These are phyloP conservation scores for Trichoderma sp. DNA, from an alignment of 2,329 filamentous ascomycete genomes.

Conservation along the genomic window DNA sequence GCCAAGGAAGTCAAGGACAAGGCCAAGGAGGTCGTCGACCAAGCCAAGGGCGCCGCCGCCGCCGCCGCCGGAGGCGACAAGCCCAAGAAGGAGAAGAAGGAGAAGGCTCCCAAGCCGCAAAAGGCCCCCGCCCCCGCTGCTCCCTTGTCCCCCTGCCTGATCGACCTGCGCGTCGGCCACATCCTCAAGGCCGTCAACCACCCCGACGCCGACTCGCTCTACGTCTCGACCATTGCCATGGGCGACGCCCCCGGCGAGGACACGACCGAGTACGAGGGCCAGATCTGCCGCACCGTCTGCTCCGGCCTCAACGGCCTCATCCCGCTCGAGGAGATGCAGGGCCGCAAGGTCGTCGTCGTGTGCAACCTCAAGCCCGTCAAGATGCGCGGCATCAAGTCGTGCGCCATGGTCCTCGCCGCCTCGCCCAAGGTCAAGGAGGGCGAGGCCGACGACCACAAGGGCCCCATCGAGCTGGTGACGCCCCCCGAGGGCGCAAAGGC, in stretches of 20 bases:
- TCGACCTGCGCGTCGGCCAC: slow-evolving; percentile 95
- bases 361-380: slow-evolving; percentile 99
- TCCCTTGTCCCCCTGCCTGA: slow-evolving; percentile 78
- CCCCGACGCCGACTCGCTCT: slow-evolving; percentile 94
- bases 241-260: slow-evolving; percentile 88
- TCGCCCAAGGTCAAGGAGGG: slow-evolving; percentile 82
- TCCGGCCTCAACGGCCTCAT: slow-evolving; percentile 93
- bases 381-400: slow-evolving; percentile 83
- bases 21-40: slow-evolving; percentile 56
- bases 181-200: slow-evolving; percentile 95
- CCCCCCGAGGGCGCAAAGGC: slow-evolving; percentile 78
- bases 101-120: slow-evolving; percentile 77
- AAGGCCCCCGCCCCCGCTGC: slow-evolving; percentile 70
- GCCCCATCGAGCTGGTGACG: slow-evolving; percentile 87
- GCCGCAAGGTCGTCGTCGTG: slow-evolving; percentile 90
- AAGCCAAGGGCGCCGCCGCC: slow-evolving; percentile 48
- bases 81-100: slow-evolving; percentile 85
- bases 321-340: slow-evolving; percentile 94
- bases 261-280: slow-evolving; percentile 87
- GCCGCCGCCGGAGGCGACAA: slow-evolving; percentile 48
- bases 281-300: slow-evolving; percentile 92
- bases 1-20: slow-evolving; percentile 61
- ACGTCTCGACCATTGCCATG: slow-evolving; percentile 92
- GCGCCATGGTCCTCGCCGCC: slow-evolving; percentile 91
- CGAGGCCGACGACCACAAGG: slow-evolving; percentile 81